A percentile compares a stretch with the other conserved stretches of the same genome.
Conservation (phyloP, 306 rosid species). For the Datisca glomerata region DNA sequence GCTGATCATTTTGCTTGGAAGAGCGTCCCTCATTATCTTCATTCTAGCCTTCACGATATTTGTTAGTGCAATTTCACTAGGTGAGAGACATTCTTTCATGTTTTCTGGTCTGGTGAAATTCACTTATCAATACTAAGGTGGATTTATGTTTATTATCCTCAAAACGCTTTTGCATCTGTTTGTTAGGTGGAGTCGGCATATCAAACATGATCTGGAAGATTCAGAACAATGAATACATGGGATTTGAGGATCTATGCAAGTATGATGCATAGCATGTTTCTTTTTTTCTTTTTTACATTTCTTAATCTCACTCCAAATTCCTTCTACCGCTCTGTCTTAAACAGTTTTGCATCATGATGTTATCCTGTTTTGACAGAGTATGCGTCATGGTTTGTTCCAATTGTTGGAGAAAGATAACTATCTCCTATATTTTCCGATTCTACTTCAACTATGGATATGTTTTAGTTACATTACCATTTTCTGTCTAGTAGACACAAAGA, state of each 20-base stretch:
- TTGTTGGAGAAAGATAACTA: too few species aligned
- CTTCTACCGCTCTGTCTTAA: background rate
- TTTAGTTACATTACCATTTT: too few species aligned
- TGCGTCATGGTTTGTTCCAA: too few species aligned
- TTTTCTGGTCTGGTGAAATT: too few species aligned
- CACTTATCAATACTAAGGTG: background rate
- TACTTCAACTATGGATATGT: too few species aligned
- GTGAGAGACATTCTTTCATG: slow-evolving; percentile 18
- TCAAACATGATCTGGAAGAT: slow-evolving; percentile 48
- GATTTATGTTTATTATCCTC: background rate
- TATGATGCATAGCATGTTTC: slow-evolving; percentile 26
- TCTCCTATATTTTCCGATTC: too few species aligned
- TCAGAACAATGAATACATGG: slow-evolving; percentile 56
- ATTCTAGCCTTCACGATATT: slow-evolving; percentile 75
- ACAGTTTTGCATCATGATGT: too few species aligned
- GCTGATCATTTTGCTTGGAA: slow-evolving; percentile 46
- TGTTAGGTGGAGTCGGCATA: slow-evolving; percentile 84
- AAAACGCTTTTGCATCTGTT: background rate
- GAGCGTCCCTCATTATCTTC: slow-evolving; percentile 87
- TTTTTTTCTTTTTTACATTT: too few species aligned
- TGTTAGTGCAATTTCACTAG: slow-evolving; percentile 73
- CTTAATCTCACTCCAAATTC: too few species aligned
- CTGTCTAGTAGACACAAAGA: too few species aligned
- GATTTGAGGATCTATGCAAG: slow-evolving; percentile 83
- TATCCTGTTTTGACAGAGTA: too few species aligned